A percentile compares a stretch with the other conserved stretches of the same genome.
Conservation (phyloP, 106 monocot genomes). For the Phalaenopsis aphrodite region DNA sequence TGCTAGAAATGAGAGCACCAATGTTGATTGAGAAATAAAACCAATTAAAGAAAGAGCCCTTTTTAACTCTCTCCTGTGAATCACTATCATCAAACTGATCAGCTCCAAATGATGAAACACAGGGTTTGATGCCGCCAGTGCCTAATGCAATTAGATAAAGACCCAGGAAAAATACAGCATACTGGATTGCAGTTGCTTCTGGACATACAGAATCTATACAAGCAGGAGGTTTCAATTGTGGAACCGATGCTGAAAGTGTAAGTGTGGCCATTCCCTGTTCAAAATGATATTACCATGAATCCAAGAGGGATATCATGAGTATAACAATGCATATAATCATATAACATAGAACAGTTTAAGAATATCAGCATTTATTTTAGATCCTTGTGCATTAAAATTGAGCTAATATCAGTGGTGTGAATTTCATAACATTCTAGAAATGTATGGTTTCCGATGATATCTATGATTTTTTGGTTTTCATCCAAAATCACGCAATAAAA, state of each 20-base stretch:
- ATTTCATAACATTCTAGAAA: not conserved
- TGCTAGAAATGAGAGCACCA: constrained; percentile 83
- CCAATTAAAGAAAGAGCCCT: constrained; percentile 97
- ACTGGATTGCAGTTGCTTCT: constrained; percentile 44
- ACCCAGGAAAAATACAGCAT: constrained; percentile 61
- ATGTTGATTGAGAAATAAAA: constrained; percentile 90
- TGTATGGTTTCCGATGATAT: not conserved
- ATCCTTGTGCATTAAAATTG: too few species aligned
- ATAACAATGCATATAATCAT: not conserved
- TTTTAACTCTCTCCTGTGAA: constrained; percentile 52
- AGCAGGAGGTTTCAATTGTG: constrained; percentile 51
- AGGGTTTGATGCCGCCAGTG: constrained; percentile 93
- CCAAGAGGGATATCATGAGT: not conserved
- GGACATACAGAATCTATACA: constrained; percentile 51
- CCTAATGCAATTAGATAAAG: constrained; percentile 86
- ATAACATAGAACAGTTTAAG: not conserved
- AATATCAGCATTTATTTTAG: too few species aligned
- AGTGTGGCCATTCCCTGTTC: constrained; percentile 67
- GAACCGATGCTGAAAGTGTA: constrained; percentile 74
- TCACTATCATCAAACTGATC: constrained; percentile 95
- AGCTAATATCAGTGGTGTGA: not conserved
- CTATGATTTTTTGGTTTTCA: not conserved
- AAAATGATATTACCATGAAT: not conserved
- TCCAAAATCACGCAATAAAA: not conserved
- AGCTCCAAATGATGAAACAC: constrained; percentile 90